A percentile compares a stretch with the other conserved stretches of the same genome.
phyloP scores from a whole-genome alignment of 257 asterid species.

The Paulownia fortunei region DNA sequence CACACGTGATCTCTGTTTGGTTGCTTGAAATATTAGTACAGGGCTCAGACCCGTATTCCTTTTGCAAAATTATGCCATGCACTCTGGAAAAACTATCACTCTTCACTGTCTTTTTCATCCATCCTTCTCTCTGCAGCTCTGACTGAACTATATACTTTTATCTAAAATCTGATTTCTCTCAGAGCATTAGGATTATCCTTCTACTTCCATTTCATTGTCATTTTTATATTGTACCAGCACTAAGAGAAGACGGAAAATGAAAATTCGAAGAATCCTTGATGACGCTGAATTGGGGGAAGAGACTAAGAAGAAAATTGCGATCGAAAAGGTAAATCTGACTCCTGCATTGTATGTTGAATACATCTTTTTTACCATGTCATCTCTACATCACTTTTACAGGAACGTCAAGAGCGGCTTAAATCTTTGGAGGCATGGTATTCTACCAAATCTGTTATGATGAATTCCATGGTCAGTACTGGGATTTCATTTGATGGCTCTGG shows the following conservation, averaged over 20 bases:
- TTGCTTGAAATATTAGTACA: not conserved
- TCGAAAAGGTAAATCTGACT: slow-evolving; percentile 63
- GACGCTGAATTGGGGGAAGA: slow-evolving; percentile 89
- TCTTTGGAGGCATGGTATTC: slow-evolving; percentile 74
- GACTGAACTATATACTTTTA: not conserved
- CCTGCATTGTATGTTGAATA: slow-evolving; percentile 1
- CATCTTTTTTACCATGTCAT: slow-evolving; percentile 4
- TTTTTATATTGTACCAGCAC: slow-evolving; percentile 40
- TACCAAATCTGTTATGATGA: slow-evolving; percentile 46
- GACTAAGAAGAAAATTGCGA: slow-evolving; percentile 86
- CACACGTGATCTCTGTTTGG: not conserved
- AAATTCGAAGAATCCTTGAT: slow-evolving; percentile 84
- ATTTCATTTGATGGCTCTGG: slow-evolving; percentile 49
- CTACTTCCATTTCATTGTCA: not conserved
- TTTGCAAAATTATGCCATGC: not conserved
- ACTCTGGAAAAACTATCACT: not conserved
- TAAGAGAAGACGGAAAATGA: slow-evolving; percentile 70
- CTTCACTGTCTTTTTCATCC: not conserved
- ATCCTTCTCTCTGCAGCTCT: not conserved
- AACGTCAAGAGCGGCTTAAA: slow-evolving; percentile 93
- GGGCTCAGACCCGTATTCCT: not conserved
- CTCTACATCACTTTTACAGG: slow-evolving; percentile 49
- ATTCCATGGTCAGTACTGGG: slow-evolving; percentile 41
- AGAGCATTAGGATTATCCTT: not conserved
- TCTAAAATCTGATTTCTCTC: slow-evolving; percentile 3